Percentiles rank a stretch among this genome's conserved stretches.
phyloP scores from a whole-genome alignment of 1,284 basidiomycete species.

The Gomphus bonarii region DNA sequence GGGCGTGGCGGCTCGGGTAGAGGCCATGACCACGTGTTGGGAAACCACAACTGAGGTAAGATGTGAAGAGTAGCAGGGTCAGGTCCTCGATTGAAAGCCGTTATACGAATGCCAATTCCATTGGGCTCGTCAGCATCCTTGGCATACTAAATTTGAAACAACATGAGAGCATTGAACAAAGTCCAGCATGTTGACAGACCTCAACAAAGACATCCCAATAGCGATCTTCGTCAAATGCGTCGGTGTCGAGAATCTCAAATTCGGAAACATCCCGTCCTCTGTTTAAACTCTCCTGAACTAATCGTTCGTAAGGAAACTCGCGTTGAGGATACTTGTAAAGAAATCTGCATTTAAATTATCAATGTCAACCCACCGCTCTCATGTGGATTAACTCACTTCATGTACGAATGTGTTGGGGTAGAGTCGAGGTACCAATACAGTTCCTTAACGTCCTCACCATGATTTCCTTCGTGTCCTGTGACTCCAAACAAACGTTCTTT shows the following conservation, averaged over 20 bases:
- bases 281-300: constrained; percentile 77
- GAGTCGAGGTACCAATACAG: constrained; percentile 98
- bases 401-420: constrained; percentile 97
- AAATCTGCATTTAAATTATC: constrained; percentile 30
- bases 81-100: constrained; percentile 92
- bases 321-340: constrained; percentile 97
- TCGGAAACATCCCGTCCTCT: constrained; percentile 82
- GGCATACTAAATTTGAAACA: constrained; percentile 61
- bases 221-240: constrained; percentile 83
- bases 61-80: constrained; percentile 94
- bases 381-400: constrained; percentile 49
- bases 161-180: constrained; percentile 12
- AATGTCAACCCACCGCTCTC: not conserved
- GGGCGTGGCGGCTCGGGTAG: constrained; percentile 76
- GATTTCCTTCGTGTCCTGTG: constrained; percentile 94
- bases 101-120: constrained; percentile 87
- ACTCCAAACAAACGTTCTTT: constrained; percentile 95
- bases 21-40: constrained; percentile 97
- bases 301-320: constrained; percentile 86
- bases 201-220: constrained; percentile 99
- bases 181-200: constrained; percentile 30
- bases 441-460: constrained; percentile 98
- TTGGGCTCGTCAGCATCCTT: constrained; percentile 92
- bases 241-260: constrained; percentile 90
- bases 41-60: constrained; percentile 93